Evolutionary conservation across 768 basidiomycete genomes (phyloP).

Genomic region (Podaxis sp.): DNA sequence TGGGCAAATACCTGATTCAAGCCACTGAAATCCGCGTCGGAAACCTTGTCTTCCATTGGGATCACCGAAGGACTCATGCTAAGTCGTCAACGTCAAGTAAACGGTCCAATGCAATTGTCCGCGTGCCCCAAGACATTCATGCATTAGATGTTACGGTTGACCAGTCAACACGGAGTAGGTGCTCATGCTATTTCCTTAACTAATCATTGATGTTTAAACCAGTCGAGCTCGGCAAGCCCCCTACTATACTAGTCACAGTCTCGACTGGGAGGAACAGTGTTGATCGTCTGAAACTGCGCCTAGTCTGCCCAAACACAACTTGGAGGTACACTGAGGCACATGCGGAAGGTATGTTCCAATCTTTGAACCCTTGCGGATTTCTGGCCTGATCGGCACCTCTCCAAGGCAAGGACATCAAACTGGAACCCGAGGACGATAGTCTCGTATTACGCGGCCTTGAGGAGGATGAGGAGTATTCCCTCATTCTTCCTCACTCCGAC

Average conservation of each 20-base stretch:
- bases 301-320: constrained; percentile 52
- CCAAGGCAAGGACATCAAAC: constrained; percentile 15
- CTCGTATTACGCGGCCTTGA: constrained; percentile 47
- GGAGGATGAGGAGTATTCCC: constrained; percentile 37
- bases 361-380: neutral
- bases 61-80: constrained; percentile 37
- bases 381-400: neutral
- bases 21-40: constrained; percentile 63
- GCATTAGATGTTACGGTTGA: constrained; percentile 61
- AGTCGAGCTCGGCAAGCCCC: constrained; percentile 66
- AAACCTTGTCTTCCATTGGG: constrained; percentile 64
- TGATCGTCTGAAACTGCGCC: constrained; percentile 45
- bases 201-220: neutral
- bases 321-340: constrained; percentile 42
- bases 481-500: constrained; percentile 65
- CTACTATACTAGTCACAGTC: constrained; percentile 51
- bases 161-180: constrained; percentile 39
- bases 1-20: constrained; percentile 67
- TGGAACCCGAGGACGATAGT: constrained; percentile 37
- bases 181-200: neutral
- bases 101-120: constrained; percentile 35
- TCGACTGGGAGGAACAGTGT: constrained; percentile 67
- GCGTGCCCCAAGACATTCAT: constrained; percentile 56
- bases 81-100: constrained; percentile 23
- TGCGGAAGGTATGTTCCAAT: constrained; percentile 26